A percentile compares a stretch with the other conserved stretches of the same genome.
Evolutionary conservation across 148 eudicot species (phyloP).

Genomic region (Hydrangea macrophylla): DNA sequence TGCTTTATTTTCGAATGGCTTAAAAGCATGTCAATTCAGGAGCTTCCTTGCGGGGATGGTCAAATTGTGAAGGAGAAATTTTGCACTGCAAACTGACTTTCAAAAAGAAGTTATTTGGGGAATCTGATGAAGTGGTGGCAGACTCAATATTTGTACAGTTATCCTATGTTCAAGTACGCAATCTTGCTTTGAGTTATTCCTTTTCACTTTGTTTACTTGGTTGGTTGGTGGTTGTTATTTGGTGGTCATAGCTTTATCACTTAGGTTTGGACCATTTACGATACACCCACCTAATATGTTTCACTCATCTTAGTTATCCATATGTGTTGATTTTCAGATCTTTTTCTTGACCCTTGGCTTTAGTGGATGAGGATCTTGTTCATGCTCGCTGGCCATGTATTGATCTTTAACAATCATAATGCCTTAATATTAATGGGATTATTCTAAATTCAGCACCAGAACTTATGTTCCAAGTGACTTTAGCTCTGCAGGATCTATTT

Average conservation of each 20-base stretch:
- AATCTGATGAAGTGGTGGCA: slow-evolving; percentile 90
- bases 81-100: slow-evolving; percentile 91
- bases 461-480: slow-evolving; percentile 21
- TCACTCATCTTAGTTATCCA: too few relatives aligned
- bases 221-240: not conserved
- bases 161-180: slow-evolving; percentile 86
- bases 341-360: too few relatives aligned
- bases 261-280: too few relatives aligned
- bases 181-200: not conserved
- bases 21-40: slow-evolving; percentile 46
- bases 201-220: not conserved
- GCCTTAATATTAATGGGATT: too few relatives aligned
- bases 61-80: slow-evolving; percentile 88
- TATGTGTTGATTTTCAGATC: too few relatives aligned
- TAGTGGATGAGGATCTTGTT: too few relatives aligned
- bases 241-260: not conserved
- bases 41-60: slow-evolving; percentile 91
- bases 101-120: slow-evolving; percentile 91
- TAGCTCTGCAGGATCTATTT: slow-evolving; percentile 81
- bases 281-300: too few relatives aligned
- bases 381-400: too few relatives aligned
- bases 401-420: too few relatives aligned
- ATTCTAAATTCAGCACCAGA: slow-evolving; percentile 2
- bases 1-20: slow-evolving; percentile 16
- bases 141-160: slow-evolving; percentile 98